Base-by-base conservation (phyloP, 441 rosid genomes). In the Bruguiera hainesii region DNA sequence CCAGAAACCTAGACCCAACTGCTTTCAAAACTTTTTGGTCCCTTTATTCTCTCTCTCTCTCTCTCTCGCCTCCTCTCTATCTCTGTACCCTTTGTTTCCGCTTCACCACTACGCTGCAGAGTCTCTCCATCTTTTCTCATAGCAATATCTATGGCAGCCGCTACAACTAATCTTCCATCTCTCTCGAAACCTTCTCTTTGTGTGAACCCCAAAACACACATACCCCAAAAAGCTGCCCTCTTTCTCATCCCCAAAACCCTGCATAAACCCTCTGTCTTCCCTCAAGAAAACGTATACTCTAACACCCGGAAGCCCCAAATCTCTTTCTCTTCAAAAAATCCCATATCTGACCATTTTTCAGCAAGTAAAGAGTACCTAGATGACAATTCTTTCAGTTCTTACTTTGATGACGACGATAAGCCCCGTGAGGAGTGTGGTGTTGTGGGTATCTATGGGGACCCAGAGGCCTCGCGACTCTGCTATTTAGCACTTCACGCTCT, bases 371-470 rank as follows among this genome's bases (percentile, higher is more conserved):
- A 64, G 0, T 6, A 51, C 77, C 72, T 71, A 13, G 75, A 28
- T 58, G 78, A 59, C 64, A 16, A 26, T 67, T 70, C 66, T 37
- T 25, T 59, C 31, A 46, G 31, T 63, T 65, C 20, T 20, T 31
- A 48, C 19, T 25, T 28, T 5, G 80, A 77, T 35, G 73, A 71
- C 29, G 90, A 86, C 73, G 97, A 91, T 49, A 89, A 89, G 77
- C 97, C 95, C 26, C 89, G 93, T 0, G 98, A 93, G 52, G 98
- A 93, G 90, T 91, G 98, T 66, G 98, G 97, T 6, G 97, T 93
- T 29, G 96, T 91, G 28, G 98, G 98, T 30, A 85, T 93, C 67
- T 91, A 78, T 65, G 98, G 91, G 5, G 97, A 93, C 75, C 77
- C 96, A 0, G 98, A 93, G 63, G 97, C 98, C 65, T 83, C 98